These are phyloP conservation scores for Axilococcus clingmanii DNA, from an alignment of 139 green algal genomes.

Conservation along the genomic window DNA sequence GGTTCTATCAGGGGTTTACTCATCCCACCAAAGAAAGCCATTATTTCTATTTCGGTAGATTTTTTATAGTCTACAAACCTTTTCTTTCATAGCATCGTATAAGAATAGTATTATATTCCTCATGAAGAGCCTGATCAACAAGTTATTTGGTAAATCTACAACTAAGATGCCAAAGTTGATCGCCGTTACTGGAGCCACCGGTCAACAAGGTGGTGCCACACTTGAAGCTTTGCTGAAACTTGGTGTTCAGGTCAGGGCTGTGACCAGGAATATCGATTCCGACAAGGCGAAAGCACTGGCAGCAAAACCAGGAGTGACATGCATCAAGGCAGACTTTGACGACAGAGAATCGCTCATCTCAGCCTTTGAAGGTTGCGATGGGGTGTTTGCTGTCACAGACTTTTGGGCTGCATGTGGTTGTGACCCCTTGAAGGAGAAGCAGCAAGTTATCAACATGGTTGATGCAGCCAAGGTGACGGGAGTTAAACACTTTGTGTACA, in stretches of 20 bases:
- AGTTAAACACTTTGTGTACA: conserved; percentile 21
- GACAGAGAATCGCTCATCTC: conserved; percentile 8
- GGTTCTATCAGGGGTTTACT: too few species aligned
- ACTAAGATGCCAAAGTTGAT: not conserved
- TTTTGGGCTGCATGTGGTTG: conserved; percentile 16
- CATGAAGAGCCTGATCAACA: too few species aligned
- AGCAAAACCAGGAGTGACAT: not conserved
- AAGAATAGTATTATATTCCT: too few species aligned
- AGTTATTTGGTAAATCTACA: not conserved
- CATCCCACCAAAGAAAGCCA: too few species aligned
- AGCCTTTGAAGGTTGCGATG: conserved; percentile 13
- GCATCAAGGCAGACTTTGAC: conserved; percentile 19
- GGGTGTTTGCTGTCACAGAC: conserved; percentile 23
- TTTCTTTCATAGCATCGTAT: too few species aligned
- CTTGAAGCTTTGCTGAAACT: not conserved
- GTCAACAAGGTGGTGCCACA: conserved; percentile 12
- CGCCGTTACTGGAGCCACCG: conserved; percentile 12
- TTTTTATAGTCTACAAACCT: too few species aligned
- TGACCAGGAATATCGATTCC: conserved; percentile 9
- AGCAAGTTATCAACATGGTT: conserved; percentile 23
- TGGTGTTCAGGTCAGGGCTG: not conserved
- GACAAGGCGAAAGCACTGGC: not conserved
- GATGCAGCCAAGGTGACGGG: conserved; percentile 13
- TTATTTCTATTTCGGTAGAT: too few species aligned
- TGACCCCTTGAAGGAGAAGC: conserved; percentile 7